Base-by-base conservation (phyloP, 1,284 basidiomycete species). In the Bondarzewia mesenterica region DNA sequence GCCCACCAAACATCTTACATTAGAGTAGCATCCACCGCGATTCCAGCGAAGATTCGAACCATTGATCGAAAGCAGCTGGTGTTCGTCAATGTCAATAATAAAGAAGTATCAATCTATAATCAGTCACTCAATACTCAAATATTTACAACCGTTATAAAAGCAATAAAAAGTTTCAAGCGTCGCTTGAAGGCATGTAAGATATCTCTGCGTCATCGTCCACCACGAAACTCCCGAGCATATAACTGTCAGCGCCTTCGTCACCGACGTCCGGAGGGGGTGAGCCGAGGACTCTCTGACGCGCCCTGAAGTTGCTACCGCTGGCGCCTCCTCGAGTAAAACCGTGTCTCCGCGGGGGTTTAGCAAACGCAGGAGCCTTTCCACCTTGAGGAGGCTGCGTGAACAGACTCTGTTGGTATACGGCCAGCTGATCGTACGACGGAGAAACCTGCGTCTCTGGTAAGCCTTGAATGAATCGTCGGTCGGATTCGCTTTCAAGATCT, bases 191-290 rank as follows among this genome's bases (percentile, higher is more conserved):
- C 16, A 62, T 59, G 52, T 61, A 69, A 26, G 64, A 65, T 29
- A 75, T 68, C 36, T 75, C 70, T 18, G 66, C 82, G 39, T 88
- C 83, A 58, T 90, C 87, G 42, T 73, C 75, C 12, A 90, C 85
- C 16, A 90, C 75, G 55, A 90, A 90, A 58, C 83, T 90, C 12
- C 78, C 88, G 43, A 81, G 61, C 39, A 68, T 71, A 59, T 90
- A 90, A 44, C 80, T 74, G 53, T 89, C 82, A 3, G 71, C 64
- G 48, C 72, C 71, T 15, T 56, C 64, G 18, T 74, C 71, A 32
- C 36, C 72, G 54, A 26, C 49, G 66, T 42, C 61, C 1, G 64
- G 65, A 7, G 23, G 29, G 7, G 86, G 85, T 5, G 86, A 87
- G 55, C 81, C 85, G 8, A 79, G 78, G 37, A 74, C 63, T 25